Conservation (phyloP, 106 monocot species). For the Dendrobium catenatum region DNA sequence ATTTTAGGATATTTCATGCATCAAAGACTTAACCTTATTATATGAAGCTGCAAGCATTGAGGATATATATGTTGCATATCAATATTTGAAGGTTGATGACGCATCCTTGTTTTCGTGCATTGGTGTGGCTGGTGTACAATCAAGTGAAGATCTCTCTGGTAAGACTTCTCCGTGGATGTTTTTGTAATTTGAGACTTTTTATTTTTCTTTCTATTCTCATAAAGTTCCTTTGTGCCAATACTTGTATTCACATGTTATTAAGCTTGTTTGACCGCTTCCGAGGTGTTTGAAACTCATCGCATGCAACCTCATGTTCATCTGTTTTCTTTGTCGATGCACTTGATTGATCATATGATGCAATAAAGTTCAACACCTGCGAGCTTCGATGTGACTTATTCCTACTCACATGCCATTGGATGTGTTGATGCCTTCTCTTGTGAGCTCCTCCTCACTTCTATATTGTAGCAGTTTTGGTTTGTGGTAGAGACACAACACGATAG, state of each 20-base stretch:
- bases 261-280: too few species aligned
- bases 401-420: too few species aligned
- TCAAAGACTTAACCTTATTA: constrained; percentile 64
- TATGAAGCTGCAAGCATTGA: constrained; percentile 92
- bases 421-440: too few species aligned
- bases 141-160: constrained; percentile 64
- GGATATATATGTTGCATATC: constrained; percentile 86
- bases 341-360: too few species aligned
- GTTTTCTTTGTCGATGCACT: too few species aligned
- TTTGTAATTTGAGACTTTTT: background rate
- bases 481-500: too few species aligned
- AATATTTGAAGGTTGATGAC: constrained; percentile 83
- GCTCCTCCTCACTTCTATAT: too few species aligned
- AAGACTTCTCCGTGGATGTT: constrained; percentile 1
- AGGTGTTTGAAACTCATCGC: too few species aligned
- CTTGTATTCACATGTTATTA: background rate
- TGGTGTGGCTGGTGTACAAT: constrained; percentile 75
- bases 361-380: too few species aligned
- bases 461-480: too few species aligned
- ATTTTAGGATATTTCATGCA: constrained; percentile 70
- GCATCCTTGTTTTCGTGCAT: constrained; percentile 87
- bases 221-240: background rate
- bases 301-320: too few species aligned
- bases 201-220: background rate
- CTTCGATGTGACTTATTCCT: too few species aligned